A percentile compares a stretch with the other conserved stretches of the same genome.
These are phyloP conservation scores for Cantharellus cinnabarinus DNA, from an alignment of 768 basidiomycete species.

Conservation along the genomic window DNA sequence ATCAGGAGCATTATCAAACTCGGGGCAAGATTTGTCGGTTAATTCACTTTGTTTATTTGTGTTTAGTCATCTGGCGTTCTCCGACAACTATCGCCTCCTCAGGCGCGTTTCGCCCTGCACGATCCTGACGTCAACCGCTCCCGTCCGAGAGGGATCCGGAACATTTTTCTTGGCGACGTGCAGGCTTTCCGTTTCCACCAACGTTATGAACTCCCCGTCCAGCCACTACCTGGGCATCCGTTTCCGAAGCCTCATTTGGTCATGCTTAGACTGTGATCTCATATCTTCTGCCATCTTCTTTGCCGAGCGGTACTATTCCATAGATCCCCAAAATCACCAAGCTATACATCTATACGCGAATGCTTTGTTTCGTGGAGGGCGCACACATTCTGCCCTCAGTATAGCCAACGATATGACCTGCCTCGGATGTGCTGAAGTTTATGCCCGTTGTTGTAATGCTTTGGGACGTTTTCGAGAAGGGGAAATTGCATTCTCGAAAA, in stretches of 20 bases:
- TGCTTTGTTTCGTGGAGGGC: slow-evolving; percentile 45
- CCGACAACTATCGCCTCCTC: no score
- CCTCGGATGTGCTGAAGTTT: slow-evolving; percentile 58
- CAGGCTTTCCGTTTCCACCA: no score
- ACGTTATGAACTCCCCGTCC: background rate
- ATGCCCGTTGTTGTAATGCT: slow-evolving; percentile 49
- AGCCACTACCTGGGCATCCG: background rate
- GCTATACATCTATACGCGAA: slow-evolving; percentile 72
- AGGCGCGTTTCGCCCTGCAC: no score
- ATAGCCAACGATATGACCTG: slow-evolving; percentile 50
- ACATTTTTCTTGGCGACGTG: no score
- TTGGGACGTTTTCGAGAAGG: slow-evolving; percentile 64
- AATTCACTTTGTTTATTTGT: no score
- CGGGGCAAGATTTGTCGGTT: no score
- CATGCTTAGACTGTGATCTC: slow-evolving; percentile 64
- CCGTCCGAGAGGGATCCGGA: no score
- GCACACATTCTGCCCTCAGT: slow-evolving; percentile 53
- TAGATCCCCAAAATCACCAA: slow-evolving; percentile 54
- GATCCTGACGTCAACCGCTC: no score
- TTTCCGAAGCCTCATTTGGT: slow-evolving; percentile 41
- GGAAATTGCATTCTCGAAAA: slow-evolving; percentile 11
- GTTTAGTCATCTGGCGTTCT: no score
- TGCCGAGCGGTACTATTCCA: slow-evolving; percentile 62
- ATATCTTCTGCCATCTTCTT: slow-evolving; percentile 69
- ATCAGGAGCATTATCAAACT: no score